Base-by-base conservation (phyloP, 1,139 yeast genomes). In the Protomyces macrosporus region DNA sequence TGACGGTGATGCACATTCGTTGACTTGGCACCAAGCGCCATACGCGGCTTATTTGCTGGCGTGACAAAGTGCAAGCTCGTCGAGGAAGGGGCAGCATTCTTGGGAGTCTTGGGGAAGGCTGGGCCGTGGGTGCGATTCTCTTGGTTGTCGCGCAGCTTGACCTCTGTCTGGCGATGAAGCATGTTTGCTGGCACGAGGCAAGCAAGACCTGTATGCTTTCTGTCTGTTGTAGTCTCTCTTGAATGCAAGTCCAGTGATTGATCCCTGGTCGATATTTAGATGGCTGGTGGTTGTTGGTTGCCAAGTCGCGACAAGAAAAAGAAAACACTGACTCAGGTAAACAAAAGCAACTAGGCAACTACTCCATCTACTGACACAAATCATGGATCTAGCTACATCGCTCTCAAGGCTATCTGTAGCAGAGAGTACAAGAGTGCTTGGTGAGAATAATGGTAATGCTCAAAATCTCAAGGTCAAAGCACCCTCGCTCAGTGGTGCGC, bases 1-100 rank as follows among this genome's bases (percentile, higher is more conserved):
- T 58, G 62, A 16, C 62, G 55, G 48, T 58, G 62, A 45, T 58
- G 62, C 12, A 58, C 62, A 52, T 58, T 58, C 37, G 62, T 58
- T 0, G 56, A 51, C 53, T 58, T 58, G 33, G 55, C 53, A 10
- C 62, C 62, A 7, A 58, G 56, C 6, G 62, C 62, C 6, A 58
- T 35, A 6, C 62, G 33, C 23, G 56, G 55, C 53, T 58, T 58
- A n/a, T 55, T 55, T 23, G 62, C 62, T 10, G 62, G 62, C 45
- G 62, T 58, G 3, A 58, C 50, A 34, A 58, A 58, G 33, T 52
- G 42, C 6, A 45, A 36, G 3, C 53, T n/a, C n/a, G 52, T 32
- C 30, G 37, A 23, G 12, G 33, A 23, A 34, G 39, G 39, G 12
- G 42, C 56, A 3, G 48, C 48, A 33, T 51, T 34, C 62, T 58